Evolutionary conservation across 1,139 yeast genomes (phyloP).

Genomic region (Suhomyces anneliseae): DNA sequence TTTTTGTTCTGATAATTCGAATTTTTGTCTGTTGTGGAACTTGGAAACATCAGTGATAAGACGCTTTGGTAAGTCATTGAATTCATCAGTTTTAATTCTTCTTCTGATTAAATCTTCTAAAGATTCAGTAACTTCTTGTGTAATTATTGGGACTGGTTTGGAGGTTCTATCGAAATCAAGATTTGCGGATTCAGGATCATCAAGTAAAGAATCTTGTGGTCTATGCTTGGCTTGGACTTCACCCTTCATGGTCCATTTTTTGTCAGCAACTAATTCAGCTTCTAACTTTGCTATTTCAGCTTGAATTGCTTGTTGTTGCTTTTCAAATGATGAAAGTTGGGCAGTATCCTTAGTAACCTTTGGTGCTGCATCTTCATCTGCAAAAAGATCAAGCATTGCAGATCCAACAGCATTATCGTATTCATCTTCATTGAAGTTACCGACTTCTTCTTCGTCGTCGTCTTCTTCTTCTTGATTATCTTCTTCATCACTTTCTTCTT

Average conservation of each 20-base stretch:
- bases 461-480: slow-evolving; percentile 32
- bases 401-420: slow-evolving; percentile 56
- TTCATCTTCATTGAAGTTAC: slow-evolving; percentile 41
- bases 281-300: slow-evolving; percentile 78
- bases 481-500: slow-evolving; percentile 25
- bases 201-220: slow-evolving; percentile 74
- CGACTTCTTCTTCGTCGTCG: slow-evolving; percentile 37
- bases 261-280: slow-evolving; percentile 83
- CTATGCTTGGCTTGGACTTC: slow-evolving; percentile 82
- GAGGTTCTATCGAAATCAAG: slow-evolving; percentile 49
- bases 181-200: slow-evolving; percentile 38
- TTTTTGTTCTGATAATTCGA: slow-evolving; percentile 80
- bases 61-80: slow-evolving; percentile 82
- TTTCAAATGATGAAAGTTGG: slow-evolving; percentile 75
- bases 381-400: slow-evolving; percentile 61
- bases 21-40: slow-evolving; percentile 50
- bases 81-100: slow-evolving; percentile 71
- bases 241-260: slow-evolving; percentile 94
- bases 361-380: slow-evolving; percentile 46
- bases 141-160: slow-evolving; percentile 80
- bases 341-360: slow-evolving; percentile 22
- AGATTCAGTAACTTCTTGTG: slow-evolving; percentile 81
- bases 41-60: slow-evolving; percentile 61
- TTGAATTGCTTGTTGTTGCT: slow-evolving; percentile 74
- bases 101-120: slow-evolving; percentile 86